These are phyloP conservation scores for Arachnomyces sp. DNA, from an alignment of 2,329 filamentous ascomycete species.

Conservation along the genomic window DNA sequence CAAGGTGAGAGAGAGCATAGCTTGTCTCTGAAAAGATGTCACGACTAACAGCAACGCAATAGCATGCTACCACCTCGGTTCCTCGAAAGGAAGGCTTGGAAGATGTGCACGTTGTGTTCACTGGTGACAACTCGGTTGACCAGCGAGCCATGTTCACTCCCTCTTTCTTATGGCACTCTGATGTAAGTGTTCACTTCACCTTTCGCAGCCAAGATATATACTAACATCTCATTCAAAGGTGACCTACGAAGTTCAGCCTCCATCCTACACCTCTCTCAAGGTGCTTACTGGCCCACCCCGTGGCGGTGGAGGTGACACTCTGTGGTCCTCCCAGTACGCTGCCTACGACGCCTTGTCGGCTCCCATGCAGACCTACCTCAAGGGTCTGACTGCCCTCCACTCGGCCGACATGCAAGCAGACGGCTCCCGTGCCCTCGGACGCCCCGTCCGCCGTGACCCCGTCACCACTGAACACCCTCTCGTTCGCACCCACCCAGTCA, in stretches of 20 bases:
- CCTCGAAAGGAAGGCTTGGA: slow-evolving; percentile 44
- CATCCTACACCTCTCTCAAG: slow-evolving; percentile 51
- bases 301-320: slow-evolving; percentile 50
- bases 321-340: slow-evolving; percentile 53
- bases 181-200: slow-evolving; percentile 31
- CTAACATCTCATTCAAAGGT: slow-evolving; percentile 27
- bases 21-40: no score
- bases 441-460: slow-evolving; percentile 45
- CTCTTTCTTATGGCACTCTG: slow-evolving; percentile 49
- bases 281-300: slow-evolving; percentile 47
- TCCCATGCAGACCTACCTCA: slow-evolving; percentile 52
- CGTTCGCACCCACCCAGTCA: slow-evolving; percentile 54
- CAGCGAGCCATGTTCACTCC: slow-evolving; percentile 49
- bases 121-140: slow-evolving; percentile 46
- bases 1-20: slow-evolving; percentile 31
- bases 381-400: slow-evolving; percentile 50
- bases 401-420: slow-evolving; percentile 49
- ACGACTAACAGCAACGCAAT: not conserved
- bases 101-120: slow-evolving; percentile 51
- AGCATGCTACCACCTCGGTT: slow-evolving; percentile 48
- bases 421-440: slow-evolving; percentile 43
- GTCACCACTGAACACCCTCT: slow-evolving; percentile 51
- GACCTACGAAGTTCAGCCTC: slow-evolving; percentile 51
- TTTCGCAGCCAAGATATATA: slow-evolving; percentile 3
- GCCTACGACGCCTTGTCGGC: slow-evolving; percentile 51